phyloP scores from a whole-genome alignment of 352 stramenopile species.

The Globisporangium nunn region DNA sequence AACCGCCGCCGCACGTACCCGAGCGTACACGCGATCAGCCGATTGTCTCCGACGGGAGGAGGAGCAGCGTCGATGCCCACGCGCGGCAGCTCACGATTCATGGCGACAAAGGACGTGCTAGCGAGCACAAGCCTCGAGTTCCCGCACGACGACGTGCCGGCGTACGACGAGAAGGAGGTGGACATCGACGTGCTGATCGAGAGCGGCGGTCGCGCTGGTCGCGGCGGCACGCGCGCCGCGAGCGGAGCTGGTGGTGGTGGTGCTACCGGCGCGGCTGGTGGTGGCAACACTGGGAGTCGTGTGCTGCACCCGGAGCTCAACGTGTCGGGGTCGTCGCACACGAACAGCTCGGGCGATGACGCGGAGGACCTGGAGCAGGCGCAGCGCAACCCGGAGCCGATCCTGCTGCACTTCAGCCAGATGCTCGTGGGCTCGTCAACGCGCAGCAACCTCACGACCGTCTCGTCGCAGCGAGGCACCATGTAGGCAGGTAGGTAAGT shows the following conservation, averaged over 20 bases:
- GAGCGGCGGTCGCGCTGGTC: slow-evolving; percentile 2
- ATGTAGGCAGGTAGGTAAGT: neutral
- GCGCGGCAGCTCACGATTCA: neutral
- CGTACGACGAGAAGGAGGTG: slow-evolving; percentile 8
- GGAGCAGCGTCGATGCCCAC: no score
- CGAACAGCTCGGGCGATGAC: slow-evolving; percentile 4
- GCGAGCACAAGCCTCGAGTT: neutral
- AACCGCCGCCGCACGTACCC: slow-evolving; percentile 2
- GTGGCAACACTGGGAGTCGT: neutral
- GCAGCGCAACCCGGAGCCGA: slow-evolving; percentile 45
- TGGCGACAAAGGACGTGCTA: neutral
- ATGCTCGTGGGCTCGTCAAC: slow-evolving; percentile 16
- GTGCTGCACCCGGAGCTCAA: slow-evolving; percentile 11
- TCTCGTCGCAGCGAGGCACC: slow-evolving; percentile 8
- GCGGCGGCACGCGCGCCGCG: neutral
- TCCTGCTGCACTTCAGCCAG: slow-evolving; percentile 41
- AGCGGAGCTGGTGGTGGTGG: neutral
- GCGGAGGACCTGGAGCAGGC: slow-evolving; percentile 39
- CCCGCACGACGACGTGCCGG: neutral
- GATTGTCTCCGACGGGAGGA: neutral
- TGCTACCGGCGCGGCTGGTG: neutral
- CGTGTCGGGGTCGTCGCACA: slow-evolving; percentile 25
- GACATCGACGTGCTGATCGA: slow-evolving; percentile 9
- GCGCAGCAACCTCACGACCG: slow-evolving; percentile 13
- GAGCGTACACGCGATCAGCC: neutral